These are phyloP conservation scores for Lycium barbarum DNA, from an alignment of 257 asterid species.

Conservation along the genomic window DNA sequence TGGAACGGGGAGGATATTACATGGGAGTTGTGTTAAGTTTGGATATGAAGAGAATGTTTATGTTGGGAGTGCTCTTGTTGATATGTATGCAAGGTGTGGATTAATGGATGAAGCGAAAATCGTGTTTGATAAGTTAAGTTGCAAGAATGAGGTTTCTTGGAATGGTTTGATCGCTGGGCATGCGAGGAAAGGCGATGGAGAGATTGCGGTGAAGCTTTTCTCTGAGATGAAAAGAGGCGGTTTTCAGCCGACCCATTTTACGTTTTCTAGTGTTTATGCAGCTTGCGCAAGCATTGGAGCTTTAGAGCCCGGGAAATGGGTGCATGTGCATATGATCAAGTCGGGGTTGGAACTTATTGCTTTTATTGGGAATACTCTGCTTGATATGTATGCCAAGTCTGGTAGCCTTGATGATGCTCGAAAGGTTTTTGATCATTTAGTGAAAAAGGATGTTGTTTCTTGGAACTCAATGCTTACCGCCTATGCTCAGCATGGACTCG, in stretches of 20 bases:
- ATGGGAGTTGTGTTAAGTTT: slow-evolving; percentile 59
- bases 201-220: slow-evolving; percentile 57
- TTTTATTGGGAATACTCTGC: slow-evolving; percentile 79
- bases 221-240: slow-evolving; percentile 68
- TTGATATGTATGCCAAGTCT: slow-evolving; percentile 84
- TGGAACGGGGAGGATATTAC: slow-evolving; percentile 61
- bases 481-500: slow-evolving; percentile 85
- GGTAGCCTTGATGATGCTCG: slow-evolving; percentile 77
- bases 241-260: slow-evolving; percentile 71
- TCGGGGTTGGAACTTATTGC: slow-evolving; percentile 62
- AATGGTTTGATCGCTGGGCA: slow-evolving; percentile 78
- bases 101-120: slow-evolving; percentile 57
- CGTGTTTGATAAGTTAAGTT: slow-evolving; percentile 53
- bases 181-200: slow-evolving; percentile 72
- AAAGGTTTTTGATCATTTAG: slow-evolving; percentile 65
- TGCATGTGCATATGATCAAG: slow-evolving; percentile 73
- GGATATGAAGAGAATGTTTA: slow-evolving; percentile 66
- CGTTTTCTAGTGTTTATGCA: slow-evolving; percentile 70
- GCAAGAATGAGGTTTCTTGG: slow-evolving; percentile 82
- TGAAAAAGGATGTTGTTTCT: slow-evolving; percentile 67
- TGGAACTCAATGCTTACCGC: slow-evolving; percentile 94
- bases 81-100: slow-evolving; percentile 70
- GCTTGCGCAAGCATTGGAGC: slow-evolving; percentile 79
- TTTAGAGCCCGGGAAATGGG: slow-evolving; percentile 84
- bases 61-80: slow-evolving; percentile 84